phyloP scores from a whole-genome alignment of 768 basidiomycete species.

The Coprinopsis marcescibilis region DNA sequence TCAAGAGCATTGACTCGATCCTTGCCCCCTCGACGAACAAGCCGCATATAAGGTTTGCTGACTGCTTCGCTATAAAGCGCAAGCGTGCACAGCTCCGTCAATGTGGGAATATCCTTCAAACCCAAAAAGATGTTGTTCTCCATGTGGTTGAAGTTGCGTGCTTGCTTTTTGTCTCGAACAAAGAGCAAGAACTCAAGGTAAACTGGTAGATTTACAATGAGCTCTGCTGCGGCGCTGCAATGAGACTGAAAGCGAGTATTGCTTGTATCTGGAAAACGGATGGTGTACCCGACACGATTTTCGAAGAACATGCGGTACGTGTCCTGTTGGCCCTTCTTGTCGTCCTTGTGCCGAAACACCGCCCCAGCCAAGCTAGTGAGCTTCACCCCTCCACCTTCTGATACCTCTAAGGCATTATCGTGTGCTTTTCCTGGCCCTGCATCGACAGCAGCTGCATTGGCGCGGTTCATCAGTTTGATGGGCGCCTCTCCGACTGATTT shows the following conservation, averaged over 20 bases:
- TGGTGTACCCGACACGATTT: slow-evolving; percentile 12
- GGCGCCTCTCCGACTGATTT: slow-evolving; percentile 12
- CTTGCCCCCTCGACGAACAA: slow-evolving; percentile 13
- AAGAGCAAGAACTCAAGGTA: slow-evolving; percentile 23
- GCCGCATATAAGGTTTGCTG: slow-evolving; percentile 22
- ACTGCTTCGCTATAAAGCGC: slow-evolving; percentile 20
- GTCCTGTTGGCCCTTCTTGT: slow-evolving; percentile 31
- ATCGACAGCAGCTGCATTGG: slow-evolving; percentile 20
- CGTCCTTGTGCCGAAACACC: slow-evolving; percentile 29
- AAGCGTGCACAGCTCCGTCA: slow-evolving; percentile 23
- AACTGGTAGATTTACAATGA: slow-evolving; percentile 19
- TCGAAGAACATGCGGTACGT: slow-evolving; percentile 19
- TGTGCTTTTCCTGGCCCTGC: slow-evolving; percentile 9
- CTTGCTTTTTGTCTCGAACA: slow-evolving; percentile 25
- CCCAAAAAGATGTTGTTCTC: slow-evolving; percentile 26
- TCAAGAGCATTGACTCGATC: slow-evolving; percentile 19
- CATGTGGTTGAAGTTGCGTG: slow-evolving; percentile 25
- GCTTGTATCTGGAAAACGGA: slow-evolving; percentile 29
- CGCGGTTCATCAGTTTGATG: slow-evolving; percentile 18
- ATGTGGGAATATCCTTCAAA: slow-evolving; percentile 20
- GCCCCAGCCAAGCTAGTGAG: slow-evolving; percentile 21
- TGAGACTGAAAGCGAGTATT: slow-evolving; percentile 31
- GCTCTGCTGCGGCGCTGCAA: slow-evolving; percentile 20
- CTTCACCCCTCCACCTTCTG: slow-evolving; percentile 25
- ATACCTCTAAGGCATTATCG: slow-evolving; percentile 14